A percentile compares a stretch with the other conserved stretches of the same genome.
Conservation (phyloP, 441 rosid genomes). For the Macaranga tanarius region DNA sequence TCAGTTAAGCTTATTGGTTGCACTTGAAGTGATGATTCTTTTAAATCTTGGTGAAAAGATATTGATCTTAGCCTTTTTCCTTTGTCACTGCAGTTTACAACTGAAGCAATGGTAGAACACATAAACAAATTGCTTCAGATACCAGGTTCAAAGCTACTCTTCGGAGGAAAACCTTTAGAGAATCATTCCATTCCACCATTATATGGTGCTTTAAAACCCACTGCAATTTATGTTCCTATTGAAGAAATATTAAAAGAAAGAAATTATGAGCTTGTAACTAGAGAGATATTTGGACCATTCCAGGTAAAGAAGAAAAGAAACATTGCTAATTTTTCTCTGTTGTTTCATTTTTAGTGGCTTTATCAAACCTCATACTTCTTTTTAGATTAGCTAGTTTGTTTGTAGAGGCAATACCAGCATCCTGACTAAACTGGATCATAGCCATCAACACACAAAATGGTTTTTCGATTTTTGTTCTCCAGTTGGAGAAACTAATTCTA, state of each 20-base stretch:
- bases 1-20: constrained; percentile 4
- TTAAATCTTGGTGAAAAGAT: not conserved
- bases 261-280: constrained; percentile 72
- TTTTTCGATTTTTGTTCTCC: not conserved
- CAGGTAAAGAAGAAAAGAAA: constrained; percentile 52
- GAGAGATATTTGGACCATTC: constrained; percentile 94
- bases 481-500: no score
- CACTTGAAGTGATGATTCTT: not conserved
- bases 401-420: not conserved
- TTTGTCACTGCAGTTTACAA: constrained; percentile 55
- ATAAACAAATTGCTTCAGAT: constrained; percentile 71
- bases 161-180: constrained; percentile 75
- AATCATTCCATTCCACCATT: constrained; percentile 86
- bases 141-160: constrained; percentile 81
- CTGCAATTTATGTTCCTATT: constrained; percentile 82
- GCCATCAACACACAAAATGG: not conserved
- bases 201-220: constrained; percentile 90
- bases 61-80: constrained; percentile 3
- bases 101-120: constrained; percentile 89
- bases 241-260: constrained; percentile 77
- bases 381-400: not conserved
- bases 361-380: not conserved
- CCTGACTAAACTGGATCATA: not conserved
- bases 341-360: not conserved
- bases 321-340: not conserved